These are phyloP conservation scores for Cladosporium velox DNA, from an alignment of 2,329 filamentous ascomycete species.

Conservation along the genomic window DNA sequence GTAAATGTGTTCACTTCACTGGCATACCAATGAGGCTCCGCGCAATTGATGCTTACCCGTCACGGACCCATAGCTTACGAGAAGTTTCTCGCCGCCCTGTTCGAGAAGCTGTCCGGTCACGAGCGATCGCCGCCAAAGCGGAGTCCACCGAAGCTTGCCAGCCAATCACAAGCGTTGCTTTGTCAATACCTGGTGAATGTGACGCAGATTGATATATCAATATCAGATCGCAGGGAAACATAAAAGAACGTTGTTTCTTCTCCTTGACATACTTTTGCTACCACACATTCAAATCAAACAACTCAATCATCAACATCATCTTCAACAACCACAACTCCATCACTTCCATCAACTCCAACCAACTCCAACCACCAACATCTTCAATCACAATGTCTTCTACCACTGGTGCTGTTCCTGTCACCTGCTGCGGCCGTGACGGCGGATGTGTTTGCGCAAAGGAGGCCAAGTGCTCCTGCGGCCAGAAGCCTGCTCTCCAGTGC, in stretches of 20 bases:
- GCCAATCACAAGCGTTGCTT: conserved; percentile 15
- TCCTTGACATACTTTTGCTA: background rate
- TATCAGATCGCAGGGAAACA: conserved; percentile 19
- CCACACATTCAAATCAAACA: background rate
- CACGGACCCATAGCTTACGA: background rate
- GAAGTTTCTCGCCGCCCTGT: conserved; percentile 6
- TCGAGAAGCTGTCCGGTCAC: conserved; percentile 10
- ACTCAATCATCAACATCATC: background rate
- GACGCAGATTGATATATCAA: conserved; percentile 20
- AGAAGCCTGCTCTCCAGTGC: conserved; percentile 84
- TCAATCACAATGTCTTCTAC: conserved; percentile 41
- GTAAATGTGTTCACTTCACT: background rate
- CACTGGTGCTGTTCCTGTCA: conserved; percentile 48
- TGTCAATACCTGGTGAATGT: background rate
- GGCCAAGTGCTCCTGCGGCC: conserved; percentile 81
- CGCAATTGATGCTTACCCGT: conserved; percentile 1
- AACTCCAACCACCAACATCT: conserved; percentile 6
- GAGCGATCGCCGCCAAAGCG: conserved; percentile 6
- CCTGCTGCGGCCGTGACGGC: conserved; percentile 61
- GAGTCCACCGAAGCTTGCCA: background rate
- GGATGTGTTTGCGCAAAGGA: conserved; percentile 48
- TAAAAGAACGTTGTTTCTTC: conserved; percentile 12
- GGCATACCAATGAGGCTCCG: background rate
- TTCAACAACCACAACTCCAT: background rate
- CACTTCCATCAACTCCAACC: background rate